Percentiles rank a stretch among this genome's conserved stretches.
phyloP scores from a whole-genome alignment of 2,329 filamentous ascomycete species.

The Plectosphaerella plurivora region DNA sequence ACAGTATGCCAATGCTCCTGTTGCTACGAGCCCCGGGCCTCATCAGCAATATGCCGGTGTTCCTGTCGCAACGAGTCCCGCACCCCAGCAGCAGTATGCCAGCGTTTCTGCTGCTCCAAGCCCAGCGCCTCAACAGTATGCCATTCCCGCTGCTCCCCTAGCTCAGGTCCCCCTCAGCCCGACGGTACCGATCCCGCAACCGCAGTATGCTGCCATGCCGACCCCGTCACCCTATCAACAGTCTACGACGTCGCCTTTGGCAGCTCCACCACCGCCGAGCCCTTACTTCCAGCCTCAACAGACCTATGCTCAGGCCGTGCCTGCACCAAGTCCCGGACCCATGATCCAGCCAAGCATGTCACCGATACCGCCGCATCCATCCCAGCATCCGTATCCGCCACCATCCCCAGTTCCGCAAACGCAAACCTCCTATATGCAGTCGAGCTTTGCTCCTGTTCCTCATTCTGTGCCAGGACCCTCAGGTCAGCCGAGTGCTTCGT shows the following conservation, averaged over 20 bases:
- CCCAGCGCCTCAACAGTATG: too few relatives aligned
- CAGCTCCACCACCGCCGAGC: constrained; percentile 4
- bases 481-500: neutral
- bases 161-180: neutral
- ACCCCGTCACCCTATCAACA: neutral
- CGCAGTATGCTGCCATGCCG: constrained; percentile 4
- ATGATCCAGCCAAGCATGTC: neutral
- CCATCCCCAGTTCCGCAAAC: neutral
- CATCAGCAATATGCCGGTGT: neutral
- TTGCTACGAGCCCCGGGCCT: neutral
- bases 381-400: neutral
- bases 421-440: neutral
- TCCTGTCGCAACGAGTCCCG: neutral
- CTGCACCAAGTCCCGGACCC: neutral
- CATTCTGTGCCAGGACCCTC: neutral
- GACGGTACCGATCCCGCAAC: neutral
- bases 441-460: neutral
- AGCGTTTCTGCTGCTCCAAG: too few relatives aligned
- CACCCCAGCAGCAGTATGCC: neutral
- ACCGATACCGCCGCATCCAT: neutral
- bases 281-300: constrained; percentile 10
- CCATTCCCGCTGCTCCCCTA: neutral
- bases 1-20: too few relatives aligned
- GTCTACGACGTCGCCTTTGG: neutral
- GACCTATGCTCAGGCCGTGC: constrained; percentile 2